Conservation (phyloP, 225 moss, liverwort and hornwort species). For the Sphagnum tenellum region DNA sequence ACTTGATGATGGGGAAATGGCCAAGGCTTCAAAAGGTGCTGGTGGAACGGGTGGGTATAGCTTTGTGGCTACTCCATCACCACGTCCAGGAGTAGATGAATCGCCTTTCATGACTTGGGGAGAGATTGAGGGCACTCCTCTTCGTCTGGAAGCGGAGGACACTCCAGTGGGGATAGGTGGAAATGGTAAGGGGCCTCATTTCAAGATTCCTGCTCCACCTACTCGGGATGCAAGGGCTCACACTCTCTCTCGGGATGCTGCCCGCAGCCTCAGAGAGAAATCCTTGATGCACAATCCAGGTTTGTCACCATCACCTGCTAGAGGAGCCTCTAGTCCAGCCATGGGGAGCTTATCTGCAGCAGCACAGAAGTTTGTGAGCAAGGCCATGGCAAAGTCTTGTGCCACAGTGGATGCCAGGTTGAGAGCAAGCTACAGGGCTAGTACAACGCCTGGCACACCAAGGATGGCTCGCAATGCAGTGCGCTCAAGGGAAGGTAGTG, state of each 20-base stretch:
- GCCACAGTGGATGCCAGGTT: slow-evolving; percentile 89
- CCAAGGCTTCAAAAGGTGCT: slow-evolving; percentile 9
- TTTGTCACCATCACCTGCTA: slow-evolving; percentile 61
- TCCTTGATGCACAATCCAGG: slow-evolving; percentile 41
- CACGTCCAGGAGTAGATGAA: slow-evolving; percentile 87
- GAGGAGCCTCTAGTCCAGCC: slow-evolving; percentile 53
- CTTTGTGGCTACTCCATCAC: slow-evolving; percentile 89
- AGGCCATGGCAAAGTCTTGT: slow-evolving; percentile 84
- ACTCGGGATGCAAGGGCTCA: slow-evolving; percentile 97
- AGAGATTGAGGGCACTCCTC: slow-evolving; percentile 92
- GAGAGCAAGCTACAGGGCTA: slow-evolving; percentile 89
- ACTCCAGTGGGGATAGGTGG: slow-evolving; percentile 97
- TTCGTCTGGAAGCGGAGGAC: slow-evolving; percentile 90
- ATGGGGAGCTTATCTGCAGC: slow-evolving; percentile 76
- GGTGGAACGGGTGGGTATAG: slow-evolving; percentile 60
- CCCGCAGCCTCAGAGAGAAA: slow-evolving; percentile 80
- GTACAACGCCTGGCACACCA: slow-evolving; percentile 68
- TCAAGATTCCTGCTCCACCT: slow-evolving; percentile 95
- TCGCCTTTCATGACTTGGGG: slow-evolving; percentile 99
- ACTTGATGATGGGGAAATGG: slow-evolving; percentile 12
- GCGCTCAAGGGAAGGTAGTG: slow-evolving; percentile 54
- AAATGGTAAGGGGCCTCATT: slow-evolving; percentile 94
- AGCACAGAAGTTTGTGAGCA: slow-evolving; percentile 93
- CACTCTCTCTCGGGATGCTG: slow-evolving; percentile 82
- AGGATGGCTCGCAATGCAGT: slow-evolving; percentile 46